Conservation (phyloP, 495 filamentous ascomycete genomes). For the Viridothelium virens region DNA sequence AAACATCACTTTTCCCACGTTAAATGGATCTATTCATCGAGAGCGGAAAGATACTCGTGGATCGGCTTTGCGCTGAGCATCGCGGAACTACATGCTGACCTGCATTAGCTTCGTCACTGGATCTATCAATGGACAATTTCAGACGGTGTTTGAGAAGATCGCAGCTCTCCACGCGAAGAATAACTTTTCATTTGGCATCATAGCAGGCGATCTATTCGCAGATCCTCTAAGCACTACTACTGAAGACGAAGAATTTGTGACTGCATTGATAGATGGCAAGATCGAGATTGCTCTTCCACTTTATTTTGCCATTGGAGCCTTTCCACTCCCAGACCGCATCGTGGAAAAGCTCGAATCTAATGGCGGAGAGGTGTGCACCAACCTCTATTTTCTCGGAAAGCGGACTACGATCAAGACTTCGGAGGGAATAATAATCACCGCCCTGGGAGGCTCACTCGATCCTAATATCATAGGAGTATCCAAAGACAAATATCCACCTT, state of each 20-base stretch:
- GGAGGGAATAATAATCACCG: constrained; percentile 76
- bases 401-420: constrained; percentile 77
- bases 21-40: too few species aligned
- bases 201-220: constrained; percentile 74
- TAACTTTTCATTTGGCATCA: constrained; percentile 71
- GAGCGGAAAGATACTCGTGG: too few species aligned
- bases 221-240: constrained; percentile 23
- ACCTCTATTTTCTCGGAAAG: constrained; percentile 82
- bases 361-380: constrained; percentile 75
- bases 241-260: constrained; percentile 51
- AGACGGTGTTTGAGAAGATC: constrained; percentile 67
- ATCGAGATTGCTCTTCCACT: constrained; percentile 69
- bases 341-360: constrained; percentile 61
- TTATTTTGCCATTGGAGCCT: constrained; percentile 74
- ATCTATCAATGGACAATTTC: constrained; percentile 64
- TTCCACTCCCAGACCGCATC: constrained; percentile 57
- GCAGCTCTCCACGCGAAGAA: constrained; percentile 74
- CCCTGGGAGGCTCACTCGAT: constrained; percentile 65
- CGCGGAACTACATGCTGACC: not conserved
- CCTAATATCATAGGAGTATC: constrained; percentile 44
- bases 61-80: not conserved
- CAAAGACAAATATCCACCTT: constrained; percentile 57
- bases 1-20: too few species aligned
- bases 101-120: constrained; percentile 67
- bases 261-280: constrained; percentile 57